Evolutionary conservation across 225 moss, liverwort and hornwort genomes (phyloP), one percentile per base, ranked within the genome.

Genomic region (Bryoerythrophyllum caledonicum): DNA sequence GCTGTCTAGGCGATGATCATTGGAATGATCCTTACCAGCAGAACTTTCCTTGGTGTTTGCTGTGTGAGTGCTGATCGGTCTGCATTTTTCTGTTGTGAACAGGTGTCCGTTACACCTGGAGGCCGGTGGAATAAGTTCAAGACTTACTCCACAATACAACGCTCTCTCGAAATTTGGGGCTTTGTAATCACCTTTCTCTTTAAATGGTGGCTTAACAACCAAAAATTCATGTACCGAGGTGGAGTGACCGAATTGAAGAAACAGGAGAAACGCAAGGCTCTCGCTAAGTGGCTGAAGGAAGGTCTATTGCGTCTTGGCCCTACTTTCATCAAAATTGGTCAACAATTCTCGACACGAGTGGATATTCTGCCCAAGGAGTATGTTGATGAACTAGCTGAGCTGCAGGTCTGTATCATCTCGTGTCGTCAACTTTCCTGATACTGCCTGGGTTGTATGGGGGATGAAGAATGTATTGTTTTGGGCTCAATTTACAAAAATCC

Each of bases 301-400:
- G 95, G 97, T 46, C 69, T 99, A 60, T 62, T 99, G 73, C 89
- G 97, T 28, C 74, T 99, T 61, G 97, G 97, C 43, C 97, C 97
- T n/a, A 99, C 97, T 30, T 99, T 99, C 32, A 99, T 99, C 74
- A 99, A 99, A 77, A 93, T 99, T 64, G 97, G 97, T 59, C 97
- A 99, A 74, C 97, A 99, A 74, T 99, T 99, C 68, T 99, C 97
- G 24, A 95, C 97, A 20, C 93, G 95, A 57, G 97, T 99, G 54
- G 97, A 99, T 79, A 99, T 99, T 81, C 78, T 99, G 60, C 84
- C 95, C 0, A 91, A 93, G 85, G 97, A 99, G 83, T 99, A 99
- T 77, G 97, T 99, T 8, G 97, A 95, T 26, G 78, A 99, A 74
- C 72, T 99, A 76, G 95, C 97, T 46, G 95, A 99, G 81, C 77